Evolutionary conservation across 208 protist species (phyloP), one percentile per base, ranked within the genome.

Genomic region (Phytomonas serpens): DNA sequence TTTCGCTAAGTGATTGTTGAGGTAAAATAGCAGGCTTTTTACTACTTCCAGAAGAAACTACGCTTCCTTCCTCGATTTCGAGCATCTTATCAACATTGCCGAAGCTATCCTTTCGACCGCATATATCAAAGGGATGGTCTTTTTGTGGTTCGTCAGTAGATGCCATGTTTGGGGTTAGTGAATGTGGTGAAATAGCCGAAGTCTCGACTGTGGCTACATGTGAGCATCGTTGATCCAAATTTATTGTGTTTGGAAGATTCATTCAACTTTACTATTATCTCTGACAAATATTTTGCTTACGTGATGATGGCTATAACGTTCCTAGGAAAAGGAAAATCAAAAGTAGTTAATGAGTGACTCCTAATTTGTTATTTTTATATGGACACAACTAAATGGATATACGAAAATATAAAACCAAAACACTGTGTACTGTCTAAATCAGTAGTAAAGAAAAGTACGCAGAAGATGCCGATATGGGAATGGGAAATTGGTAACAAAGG

Each of bases 331-430:
- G 34, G 34, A 6, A 36, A 36, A 19, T 9, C 7, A 57, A 57
- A 19, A 57, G 47, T 27, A 27, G 23, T 57, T 57, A 57, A 57
- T 23, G 3, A 57, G 47, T 27, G 19, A 6, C 6, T 27, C 47
- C 47, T 57, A 27, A 57, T 27, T 57, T 27, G 47, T 57, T 57
- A 57, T 57, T 66, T 7, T 66, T 34, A 66, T 66, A 34, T 30
- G 63, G 7, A 19, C 31, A 4, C 7, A 40, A 40, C 63, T 66
- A 57, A 32, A 69, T 33, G 6, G 66, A 57, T 40, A 57, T 30
- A 51, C 31, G 9, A 34, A 69, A 57, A 57, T 57, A 27, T 57
- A 0, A 57, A 57, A 57, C 27, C 11, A 66, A 66, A 30, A 30
- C 27, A 36, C 37, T 69, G 19, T 61, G 9, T 34, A 37, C 38